Evolutionary conservation across 768 basidiomycete genomes (phyloP), one percentile per base, ranked within the genome.

Genomic region (Serendipita vermifera): DNA sequence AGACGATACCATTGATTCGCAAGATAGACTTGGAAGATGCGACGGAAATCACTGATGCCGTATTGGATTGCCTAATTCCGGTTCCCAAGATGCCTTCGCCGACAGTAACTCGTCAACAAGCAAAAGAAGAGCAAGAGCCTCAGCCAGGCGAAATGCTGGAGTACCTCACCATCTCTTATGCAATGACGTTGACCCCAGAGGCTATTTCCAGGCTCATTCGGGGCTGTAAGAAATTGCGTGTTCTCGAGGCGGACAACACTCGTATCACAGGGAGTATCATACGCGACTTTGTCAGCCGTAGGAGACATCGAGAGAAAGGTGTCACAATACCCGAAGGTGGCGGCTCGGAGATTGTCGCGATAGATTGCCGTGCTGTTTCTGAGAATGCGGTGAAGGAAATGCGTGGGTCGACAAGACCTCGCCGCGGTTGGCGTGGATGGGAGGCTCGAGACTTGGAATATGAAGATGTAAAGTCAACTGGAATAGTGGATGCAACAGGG

Each of bases 1-100:
- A 68, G 40, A 83, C 83, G 13, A 83, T 82, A 2, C 85, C 85
- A 1, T 66, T 73, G 59, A 80, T 96, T 43, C 75, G 81, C 55
- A 79, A 78, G 40, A 69, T 94, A 36, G 92, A 96, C 65, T 71
- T 96, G n/a, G 92, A 94, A 64, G 86, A 89, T 60, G 87, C 87
- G 4, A 67, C 69, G 11, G 77, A 81, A 15, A 78, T 92, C 55
- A 83, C 79, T 1, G 89, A 94, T 66, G 69, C 73, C 2, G 75
- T 91, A n/a, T 66, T 94, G 24, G 70, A 72, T 17, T 71, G 73
- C 0, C 71, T 96, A 32, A 86, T 85, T 1, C 84, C 82, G 0
- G 46, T 33, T 29, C 57, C 57, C 13, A 55, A 51, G 22, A 33
- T 31, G 15, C 20, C 22, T 15, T 57, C 59, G 31, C 54, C 54